Conservation (phyloP, 495 filamentous ascomycete species). For the Neurospora sp. region DNA sequence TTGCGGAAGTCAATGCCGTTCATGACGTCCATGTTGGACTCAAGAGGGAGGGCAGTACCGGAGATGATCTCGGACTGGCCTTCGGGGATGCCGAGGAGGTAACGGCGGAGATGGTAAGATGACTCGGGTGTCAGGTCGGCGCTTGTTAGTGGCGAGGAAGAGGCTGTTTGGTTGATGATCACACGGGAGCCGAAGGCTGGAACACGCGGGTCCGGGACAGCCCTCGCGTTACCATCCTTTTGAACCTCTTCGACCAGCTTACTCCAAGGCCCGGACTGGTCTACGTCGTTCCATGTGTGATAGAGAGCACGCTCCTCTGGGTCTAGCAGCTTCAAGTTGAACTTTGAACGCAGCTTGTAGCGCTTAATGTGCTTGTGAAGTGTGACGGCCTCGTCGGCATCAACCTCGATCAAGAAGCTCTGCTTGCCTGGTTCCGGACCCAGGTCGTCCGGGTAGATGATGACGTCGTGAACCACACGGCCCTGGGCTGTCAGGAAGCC, state of each 20-base stretch:
- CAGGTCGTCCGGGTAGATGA: conserved; percentile 60
- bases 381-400: conserved; percentile 48
- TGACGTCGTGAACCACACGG: conserved; percentile 76
- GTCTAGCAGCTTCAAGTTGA: conserved; percentile 54
- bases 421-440: conserved; percentile 33
- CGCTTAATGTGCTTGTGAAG: conserved; percentile 65
- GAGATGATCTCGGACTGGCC: conserved; percentile 43
- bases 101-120: conserved; percentile 59
- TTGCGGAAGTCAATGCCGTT: conserved; percentile 83
- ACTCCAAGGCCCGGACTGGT: not conserved
- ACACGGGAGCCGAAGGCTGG: conserved; percentile 55
- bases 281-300: conserved; percentile 46
- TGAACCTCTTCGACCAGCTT: not conserved
- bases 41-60: conserved; percentile 15
- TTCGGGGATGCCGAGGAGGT: conserved; percentile 72
- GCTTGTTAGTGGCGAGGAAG: conserved; percentile 8
- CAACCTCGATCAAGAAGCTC: conserved; percentile 71
- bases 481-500: conserved; percentile 82
- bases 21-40: conserved; percentile 70
- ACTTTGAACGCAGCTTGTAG: conserved; percentile 74
- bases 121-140: conserved; percentile 21
- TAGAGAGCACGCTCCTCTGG: conserved; percentile 54
- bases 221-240: not conserved
- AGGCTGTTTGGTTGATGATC: conserved; percentile 23
- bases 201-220: conserved; percentile 51